Percentiles rank a stretch among this genome's conserved stretches.
Conservation (phyloP, 495 filamentous ascomycete genomes). For the Penicillium coffeae region DNA sequence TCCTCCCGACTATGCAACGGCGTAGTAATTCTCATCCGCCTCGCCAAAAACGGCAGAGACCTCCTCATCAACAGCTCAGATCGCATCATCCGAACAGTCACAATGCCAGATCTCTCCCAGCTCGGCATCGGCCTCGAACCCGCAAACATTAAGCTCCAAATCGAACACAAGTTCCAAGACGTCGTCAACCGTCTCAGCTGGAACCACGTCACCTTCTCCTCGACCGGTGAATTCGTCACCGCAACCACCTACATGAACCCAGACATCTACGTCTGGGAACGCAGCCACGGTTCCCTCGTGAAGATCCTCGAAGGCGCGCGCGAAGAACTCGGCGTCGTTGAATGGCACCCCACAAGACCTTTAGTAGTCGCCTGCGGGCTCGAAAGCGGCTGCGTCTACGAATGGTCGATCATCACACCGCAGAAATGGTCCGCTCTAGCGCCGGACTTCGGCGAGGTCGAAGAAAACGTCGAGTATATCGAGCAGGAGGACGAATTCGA, state of each 20-base stretch:
- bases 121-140: constrained; percentile 43
- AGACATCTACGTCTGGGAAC: constrained; percentile 98
- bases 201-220: constrained; percentile 94
- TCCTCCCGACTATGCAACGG: constrained; percentile 80
- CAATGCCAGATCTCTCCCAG: constrained; percentile 61
- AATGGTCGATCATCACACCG: constrained; percentile 88
- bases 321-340: constrained; percentile 89
- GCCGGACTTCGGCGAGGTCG: constrained; percentile 94
- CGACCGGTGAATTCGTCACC: constrained; percentile 80
- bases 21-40: constrained; percentile 82
- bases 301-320: constrained; percentile 94
- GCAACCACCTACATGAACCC: constrained; percentile 96
- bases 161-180: constrained; percentile 98
- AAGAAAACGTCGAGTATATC: constrained; percentile 95
- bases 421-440: constrained; percentile 97
- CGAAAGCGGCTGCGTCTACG: constrained; percentile 82
- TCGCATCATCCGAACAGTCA: constrained; percentile 84
- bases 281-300: constrained; percentile 85
- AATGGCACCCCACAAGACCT: constrained; percentile 94
- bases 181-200: constrained; percentile 90
- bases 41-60: constrained; percentile 77
- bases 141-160: constrained; percentile 67
- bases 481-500: constrained; percentile 98
- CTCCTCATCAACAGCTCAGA: constrained; percentile 88
- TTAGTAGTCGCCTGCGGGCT: constrained; percentile 85